Evolutionary conservation across 768 basidiomycete species (phyloP), one percentile per base, ranked within the genome.

Genomic region (Tubosaeta sp.): DNA sequence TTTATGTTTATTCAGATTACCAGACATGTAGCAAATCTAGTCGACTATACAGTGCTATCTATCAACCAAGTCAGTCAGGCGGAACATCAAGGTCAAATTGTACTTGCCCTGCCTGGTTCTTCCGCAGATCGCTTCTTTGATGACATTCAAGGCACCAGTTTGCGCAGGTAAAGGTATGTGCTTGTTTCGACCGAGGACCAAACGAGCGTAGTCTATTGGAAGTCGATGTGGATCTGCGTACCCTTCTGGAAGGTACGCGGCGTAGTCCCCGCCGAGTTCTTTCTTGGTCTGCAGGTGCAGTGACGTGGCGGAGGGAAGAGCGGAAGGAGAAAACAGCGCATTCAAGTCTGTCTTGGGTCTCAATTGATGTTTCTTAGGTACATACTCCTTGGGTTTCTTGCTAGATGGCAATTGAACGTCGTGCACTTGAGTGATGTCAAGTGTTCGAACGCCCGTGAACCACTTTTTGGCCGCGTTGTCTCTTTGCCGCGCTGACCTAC

Each of bases 251-350:
- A 76, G 61, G 54, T 76, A 79, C 32, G 72, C 72, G 14, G 73
- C 66, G 57, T 85, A 86, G 55, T 81, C 76, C 25, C 81, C 80
- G 4, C 71, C 77, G 14, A 66, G 52, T 59, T 80, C 78, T 41
- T 66, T 61, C 53, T 61, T 56, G 30, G 46, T 48, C 39, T 65
- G 68, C 38, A 67, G 40, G 46, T 67, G 69, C 24, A 31, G 10
- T 19, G 49, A 54, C 13, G 41, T n/a, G 11, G 51, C 50, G 12
- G 48, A 45, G 25, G 24, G 38, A 27, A 22, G 16, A 21, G 50
- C 30, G 21, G 27, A 27, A 27, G 53, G 7, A 21, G 51, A 10
- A 43, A 66, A 67, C 7, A 66, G 44, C 25, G 49, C 46, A 19
- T 56, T 51, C 24, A 68, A 21, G 34, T 66, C 50, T 27, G 61